A percentile compares a stretch with the other conserved stretches of the same genome.
phyloP scores from a whole-genome alignment of 2,329 filamentous ascomycete genomes.

The Colletotrichum tabaci region DNA sequence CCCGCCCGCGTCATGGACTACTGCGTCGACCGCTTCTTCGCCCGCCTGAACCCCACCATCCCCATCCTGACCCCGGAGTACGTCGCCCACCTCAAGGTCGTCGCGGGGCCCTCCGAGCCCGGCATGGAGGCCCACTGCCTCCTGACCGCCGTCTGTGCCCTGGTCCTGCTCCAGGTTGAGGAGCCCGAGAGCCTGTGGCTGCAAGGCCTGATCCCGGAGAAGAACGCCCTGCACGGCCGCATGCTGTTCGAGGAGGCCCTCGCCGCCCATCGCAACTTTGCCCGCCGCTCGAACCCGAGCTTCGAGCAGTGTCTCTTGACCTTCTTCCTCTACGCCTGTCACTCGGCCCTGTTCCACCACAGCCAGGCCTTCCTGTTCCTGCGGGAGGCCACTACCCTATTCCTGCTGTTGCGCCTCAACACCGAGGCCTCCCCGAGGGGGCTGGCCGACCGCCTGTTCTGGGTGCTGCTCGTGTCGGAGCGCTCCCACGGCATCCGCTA shows the following conservation, averaged over 20 bases:
- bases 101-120: constrained; percentile 46
- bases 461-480: constrained; percentile 61
- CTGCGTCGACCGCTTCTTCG: constrained; percentile 58
- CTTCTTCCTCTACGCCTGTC: constrained; percentile 62
- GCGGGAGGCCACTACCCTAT: constrained; percentile 59
- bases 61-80: constrained; percentile 59
- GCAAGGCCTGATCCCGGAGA: constrained; percentile 52
- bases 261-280: constrained; percentile 52
- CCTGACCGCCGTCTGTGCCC: constrained; percentile 57
- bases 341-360: constrained; percentile 59
- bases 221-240: constrained; percentile 55
- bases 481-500: constrained; percentile 62
- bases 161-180: constrained; percentile 60
- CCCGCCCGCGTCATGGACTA: constrained; percentile 53
- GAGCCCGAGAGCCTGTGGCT: constrained; percentile 52
- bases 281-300: constrained; percentile 52
- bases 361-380: constrained; percentile 60
- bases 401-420: constrained; percentile 53
- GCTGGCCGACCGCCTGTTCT: constrained; percentile 58
- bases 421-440: constrained; percentile 44
- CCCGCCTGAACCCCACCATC: constrained; percentile 58
- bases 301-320: constrained; percentile 58
- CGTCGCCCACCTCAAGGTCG: constrained; percentile 49
- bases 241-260: constrained; percentile 56
- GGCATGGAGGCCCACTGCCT: constrained; percentile 54